A percentile compares a stretch with the other conserved stretches of the same genome.
phyloP scores from a whole-genome alignment of 2,329 filamentous ascomycete species.

The Trichoderma sp. region DNA sequence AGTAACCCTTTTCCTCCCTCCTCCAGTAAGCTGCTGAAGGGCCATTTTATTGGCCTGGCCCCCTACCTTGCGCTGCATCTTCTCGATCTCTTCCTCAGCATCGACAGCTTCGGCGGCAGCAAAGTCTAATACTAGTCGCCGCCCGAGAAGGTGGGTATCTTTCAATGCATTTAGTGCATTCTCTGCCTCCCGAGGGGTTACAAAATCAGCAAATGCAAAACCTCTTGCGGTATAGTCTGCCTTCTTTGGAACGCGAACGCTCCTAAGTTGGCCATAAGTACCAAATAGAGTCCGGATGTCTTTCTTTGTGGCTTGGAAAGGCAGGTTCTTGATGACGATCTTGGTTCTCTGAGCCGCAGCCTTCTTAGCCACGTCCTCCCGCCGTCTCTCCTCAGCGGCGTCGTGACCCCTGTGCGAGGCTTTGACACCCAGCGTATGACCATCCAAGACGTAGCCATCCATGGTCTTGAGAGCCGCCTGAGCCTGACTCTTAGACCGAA shows the following conservation, averaged over 20 bases:
- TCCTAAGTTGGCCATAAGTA: slow-evolving; percentile 88
- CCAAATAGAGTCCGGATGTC: slow-evolving; percentile 85
- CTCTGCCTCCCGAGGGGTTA: slow-evolving; percentile 83
- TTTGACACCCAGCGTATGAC: slow-evolving; percentile 82
- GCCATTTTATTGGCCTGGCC: slow-evolving; percentile 89
- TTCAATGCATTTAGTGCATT: slow-evolving; percentile 89
- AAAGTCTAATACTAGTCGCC: slow-evolving; percentile 88
- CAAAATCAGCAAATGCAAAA: slow-evolving; percentile 96
- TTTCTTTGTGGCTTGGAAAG: slow-evolving; percentile 93
- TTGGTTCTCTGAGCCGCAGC: slow-evolving; percentile 77
- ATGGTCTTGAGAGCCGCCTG: slow-evolving; percentile 80
- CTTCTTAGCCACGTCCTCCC: slow-evolving; percentile 83
- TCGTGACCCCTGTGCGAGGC: slow-evolving; percentile 85
- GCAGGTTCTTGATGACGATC: slow-evolving; percentile 97
- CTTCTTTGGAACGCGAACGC: slow-evolving; percentile 92
- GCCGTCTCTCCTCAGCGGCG: slow-evolving; percentile 82
- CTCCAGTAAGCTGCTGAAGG: slow-evolving; percentile 82
- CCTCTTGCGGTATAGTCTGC: slow-evolving; percentile 87
- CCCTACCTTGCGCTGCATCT: slow-evolving; percentile 95
- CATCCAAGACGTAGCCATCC: slow-evolving; percentile 86
- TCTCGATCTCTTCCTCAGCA: slow-evolving; percentile 92
- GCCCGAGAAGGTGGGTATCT: slow-evolving; percentile 90
- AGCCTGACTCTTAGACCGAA: slow-evolving; percentile 76
- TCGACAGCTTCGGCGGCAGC: slow-evolving; percentile 86
- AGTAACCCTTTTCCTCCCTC: slow-evolving; percentile 85